Evolutionary conservation across 306 rosid species (phyloP), one percentile per base, ranked within the genome.

Genomic region (Leucaena leucocephala): DNA sequence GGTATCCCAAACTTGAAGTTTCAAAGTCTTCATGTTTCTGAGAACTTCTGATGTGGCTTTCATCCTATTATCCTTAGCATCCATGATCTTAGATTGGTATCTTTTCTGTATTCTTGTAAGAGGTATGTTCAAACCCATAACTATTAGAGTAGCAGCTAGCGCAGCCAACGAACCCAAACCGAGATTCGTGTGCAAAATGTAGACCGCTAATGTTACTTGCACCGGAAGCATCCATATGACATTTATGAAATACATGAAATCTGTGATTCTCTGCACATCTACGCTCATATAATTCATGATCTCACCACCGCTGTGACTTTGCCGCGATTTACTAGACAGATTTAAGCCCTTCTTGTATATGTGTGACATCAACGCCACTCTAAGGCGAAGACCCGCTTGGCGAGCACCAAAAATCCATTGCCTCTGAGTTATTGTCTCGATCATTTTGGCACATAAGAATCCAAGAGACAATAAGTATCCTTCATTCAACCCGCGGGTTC

Each of bases 391-490:
- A 78, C 98, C 98, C 72, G 93, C 84, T n/a, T 87, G 97, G 39
- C 98, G 90, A 22, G 98, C 98, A 16, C 98, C 96, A 3, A 95
- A 95, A 74, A 92, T 88, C 98, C 98, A 92, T 64, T 95, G 98
- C 80, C 98, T 92, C 58, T 95, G 98, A 80, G 93, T 72, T 65
- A 89, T 89, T 36, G 90, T 91, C 85, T 92, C 98, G 33, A 95
- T 75, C 88, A 85, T 86, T 80, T 92, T 95, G 19, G 97, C 98
- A 64, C 86, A 78, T 39, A 92, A 80, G 77, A 95, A 95, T 7
- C 81, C 91, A 39, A 95, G 78, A 21, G 97, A 90, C 68, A 95
- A 88, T 76, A 91, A 45, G 80, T 88, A 92, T 5, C 98, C 98
- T 2, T 86, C 85, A 78, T 82, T 75, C 65, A 92, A 71, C 48